These are phyloP conservation scores for Verticillium isaacii DNA, from an alignment of 2,329 filamentous ascomycete species.

Conservation along the genomic window DNA sequence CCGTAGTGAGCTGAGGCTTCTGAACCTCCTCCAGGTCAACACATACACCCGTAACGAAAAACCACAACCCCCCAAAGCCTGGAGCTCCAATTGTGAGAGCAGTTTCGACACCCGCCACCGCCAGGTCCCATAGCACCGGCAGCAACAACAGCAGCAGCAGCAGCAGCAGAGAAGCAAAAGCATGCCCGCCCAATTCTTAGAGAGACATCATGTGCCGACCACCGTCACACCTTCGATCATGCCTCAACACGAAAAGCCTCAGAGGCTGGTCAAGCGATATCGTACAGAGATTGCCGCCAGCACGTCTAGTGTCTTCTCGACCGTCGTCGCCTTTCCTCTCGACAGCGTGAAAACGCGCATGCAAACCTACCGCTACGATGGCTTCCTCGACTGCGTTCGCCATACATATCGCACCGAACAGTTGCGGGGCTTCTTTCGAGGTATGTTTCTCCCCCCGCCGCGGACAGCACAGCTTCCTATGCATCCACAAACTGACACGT, in stretches of 20 bases:
- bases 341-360: slow-evolving; percentile 88
- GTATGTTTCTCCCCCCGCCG: slow-evolving; percentile 35
- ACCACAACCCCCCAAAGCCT: neutral
- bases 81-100: neutral
- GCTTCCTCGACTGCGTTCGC: slow-evolving; percentile 67
- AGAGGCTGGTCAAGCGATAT: slow-evolving; percentile 66
- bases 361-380: slow-evolving; percentile 78
- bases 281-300: slow-evolving; percentile 77
- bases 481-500: slow-evolving; percentile 2
- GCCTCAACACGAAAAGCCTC: slow-evolving; percentile 25
- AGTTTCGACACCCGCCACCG: neutral
- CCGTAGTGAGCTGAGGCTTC: slow-evolving; percentile 45
- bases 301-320: slow-evolving; percentile 72
- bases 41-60: slow-evolving; percentile 27
- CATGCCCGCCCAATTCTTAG: slow-evolving; percentile 33
- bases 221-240: slow-evolving; percentile 35
- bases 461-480: neutral
- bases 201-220: slow-evolving; percentile 39
- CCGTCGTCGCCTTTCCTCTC: slow-evolving; percentile 75
- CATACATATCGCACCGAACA: slow-evolving; percentile 74
- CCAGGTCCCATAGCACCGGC: neutral
- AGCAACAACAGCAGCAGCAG: neutral
- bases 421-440: slow-evolving; percentile 73
- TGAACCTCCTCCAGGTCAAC: slow-evolving; percentile 47
- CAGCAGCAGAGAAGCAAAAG: neutral